Evolutionary conservation across 2,329 filamentous ascomycete species (phyloP).

Genomic region (Botrytis galanthina): DNA sequence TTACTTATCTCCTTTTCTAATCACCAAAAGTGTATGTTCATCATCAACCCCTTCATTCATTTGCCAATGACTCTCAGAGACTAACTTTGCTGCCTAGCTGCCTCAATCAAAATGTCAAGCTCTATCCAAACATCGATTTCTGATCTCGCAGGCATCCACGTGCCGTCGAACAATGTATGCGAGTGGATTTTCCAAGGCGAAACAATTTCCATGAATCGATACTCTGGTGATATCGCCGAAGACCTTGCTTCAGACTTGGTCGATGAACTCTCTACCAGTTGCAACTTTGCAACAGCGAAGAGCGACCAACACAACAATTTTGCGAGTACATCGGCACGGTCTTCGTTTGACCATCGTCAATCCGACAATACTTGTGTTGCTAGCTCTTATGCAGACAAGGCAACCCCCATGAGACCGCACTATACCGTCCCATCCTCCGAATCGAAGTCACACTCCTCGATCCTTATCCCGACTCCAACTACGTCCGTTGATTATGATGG

Average conservation of each 20-base stretch:
- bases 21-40: not conserved
- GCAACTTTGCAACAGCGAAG: not conserved
- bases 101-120: not conserved
- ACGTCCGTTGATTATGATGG: not conserved
- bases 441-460: not conserved
- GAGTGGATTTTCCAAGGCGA: conserved; percentile 8
- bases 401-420: not conserved
- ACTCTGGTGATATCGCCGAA: not conserved
- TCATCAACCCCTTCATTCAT: not conserved
- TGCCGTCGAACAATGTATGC: not conserved
- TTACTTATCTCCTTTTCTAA: not conserved
- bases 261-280: too few species aligned
- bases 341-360: not conserved
- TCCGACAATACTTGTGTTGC: not conserved
- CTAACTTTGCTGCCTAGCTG: not conserved
- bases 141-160: not conserved
- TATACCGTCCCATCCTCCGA: not conserved
- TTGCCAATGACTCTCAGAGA: not conserved
- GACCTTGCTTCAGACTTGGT: not conserved
- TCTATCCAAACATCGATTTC: not conserved
- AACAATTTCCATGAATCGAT: not conserved
- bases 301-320: not conserved
- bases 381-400: conserved; percentile 1
- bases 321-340: not conserved
- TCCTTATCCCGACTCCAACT: not conserved